Evolutionary conservation across 208 protist species (phyloP).

Genomic region (Plasmodiophora brassicae): DNA sequence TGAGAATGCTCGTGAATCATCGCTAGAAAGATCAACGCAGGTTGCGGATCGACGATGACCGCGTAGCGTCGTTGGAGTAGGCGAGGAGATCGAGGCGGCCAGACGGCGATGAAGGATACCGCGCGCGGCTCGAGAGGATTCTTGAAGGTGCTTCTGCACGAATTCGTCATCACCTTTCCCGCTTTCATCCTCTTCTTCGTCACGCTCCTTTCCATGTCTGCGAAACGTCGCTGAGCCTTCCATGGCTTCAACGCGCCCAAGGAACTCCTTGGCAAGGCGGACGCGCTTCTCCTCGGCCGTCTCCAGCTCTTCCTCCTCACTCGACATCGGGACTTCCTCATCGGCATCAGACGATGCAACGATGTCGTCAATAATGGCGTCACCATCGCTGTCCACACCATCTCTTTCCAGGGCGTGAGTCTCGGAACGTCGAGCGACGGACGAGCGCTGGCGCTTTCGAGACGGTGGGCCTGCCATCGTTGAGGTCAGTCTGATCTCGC

Average conservation of each 20-base stretch:
- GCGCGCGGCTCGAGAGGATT: neutral
- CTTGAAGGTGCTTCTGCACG: neutral
- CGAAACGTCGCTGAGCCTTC: neutral
- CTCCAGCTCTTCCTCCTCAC: neutral
- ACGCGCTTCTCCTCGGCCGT: slow-evolving; percentile 11
- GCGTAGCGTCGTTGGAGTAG: neutral
- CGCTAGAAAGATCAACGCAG: neutral
- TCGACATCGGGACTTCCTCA: neutral
- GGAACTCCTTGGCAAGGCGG: neutral
- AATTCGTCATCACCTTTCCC: neutral
- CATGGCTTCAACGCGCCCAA: neutral
- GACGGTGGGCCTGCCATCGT: neutral
- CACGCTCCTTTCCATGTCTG: neutral
- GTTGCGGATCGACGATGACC: neutral
- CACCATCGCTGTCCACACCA: neutral
- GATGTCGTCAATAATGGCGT: neutral
- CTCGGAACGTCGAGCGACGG: neutral
- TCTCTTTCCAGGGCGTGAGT: neutral
- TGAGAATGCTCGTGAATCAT: neutral
- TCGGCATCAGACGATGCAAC: neutral
- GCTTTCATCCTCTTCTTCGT: neutral
- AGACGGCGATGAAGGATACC: neutral
- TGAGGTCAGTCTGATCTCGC: neutral
- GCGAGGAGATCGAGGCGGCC: neutral
- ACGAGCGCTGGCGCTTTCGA: neutral